A percentile compares a stretch with the other conserved stretches of the same genome.
phyloP scores from a whole-genome alignment of 2,329 filamentous ascomycete species.

The Sphaerulina vaccinii region DNA sequence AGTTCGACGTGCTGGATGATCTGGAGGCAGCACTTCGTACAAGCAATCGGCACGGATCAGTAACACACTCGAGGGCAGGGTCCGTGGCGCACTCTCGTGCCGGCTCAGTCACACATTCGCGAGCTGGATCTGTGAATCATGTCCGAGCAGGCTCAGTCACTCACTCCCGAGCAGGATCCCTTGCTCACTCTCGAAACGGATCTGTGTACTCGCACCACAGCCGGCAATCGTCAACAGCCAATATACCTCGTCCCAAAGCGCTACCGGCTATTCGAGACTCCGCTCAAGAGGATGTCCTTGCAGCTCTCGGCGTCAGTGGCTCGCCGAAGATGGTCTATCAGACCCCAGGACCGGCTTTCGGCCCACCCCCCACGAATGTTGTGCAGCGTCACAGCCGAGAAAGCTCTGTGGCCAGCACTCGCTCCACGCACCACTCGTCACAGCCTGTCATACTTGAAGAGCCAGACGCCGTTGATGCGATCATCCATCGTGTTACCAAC shows the following conservation, averaged over 20 bases:
- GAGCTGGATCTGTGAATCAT: constrained; percentile 4
- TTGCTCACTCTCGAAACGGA: constrained; percentile 29
- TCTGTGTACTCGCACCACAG: constrained; percentile 31
- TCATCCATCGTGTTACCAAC: background rate
- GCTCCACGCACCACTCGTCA: constrained; percentile 1
- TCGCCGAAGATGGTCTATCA: constrained; percentile 40
- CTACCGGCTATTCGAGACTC: constrained; percentile 32
- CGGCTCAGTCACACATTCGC: constrained; percentile 7
- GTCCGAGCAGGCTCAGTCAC: background rate
- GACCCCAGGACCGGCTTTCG: constrained; percentile 40
- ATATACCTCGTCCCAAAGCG: constrained; percentile 28
- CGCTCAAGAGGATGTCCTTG: constrained; percentile 39
- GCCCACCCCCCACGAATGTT: constrained; percentile 26
- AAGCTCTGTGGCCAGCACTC: constrained; percentile 16
- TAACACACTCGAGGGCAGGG: constrained; percentile 3
- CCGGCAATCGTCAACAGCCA: constrained; percentile 15
- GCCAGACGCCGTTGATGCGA: background rate
- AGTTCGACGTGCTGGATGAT: constrained; percentile 23
- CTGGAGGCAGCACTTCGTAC: constrained; percentile 36
- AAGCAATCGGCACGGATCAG: constrained; percentile 3
- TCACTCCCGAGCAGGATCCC: constrained; percentile 18
- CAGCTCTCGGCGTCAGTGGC: constrained; percentile 39
- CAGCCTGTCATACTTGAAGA: constrained; percentile 2
- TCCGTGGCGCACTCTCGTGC: constrained; percentile 16
- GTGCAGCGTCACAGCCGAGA: constrained; percentile 18